These are phyloP conservation scores for Discostella pseudostelligera DNA, from an alignment of 108 stramenopile species.

Conservation along the genomic window DNA sequence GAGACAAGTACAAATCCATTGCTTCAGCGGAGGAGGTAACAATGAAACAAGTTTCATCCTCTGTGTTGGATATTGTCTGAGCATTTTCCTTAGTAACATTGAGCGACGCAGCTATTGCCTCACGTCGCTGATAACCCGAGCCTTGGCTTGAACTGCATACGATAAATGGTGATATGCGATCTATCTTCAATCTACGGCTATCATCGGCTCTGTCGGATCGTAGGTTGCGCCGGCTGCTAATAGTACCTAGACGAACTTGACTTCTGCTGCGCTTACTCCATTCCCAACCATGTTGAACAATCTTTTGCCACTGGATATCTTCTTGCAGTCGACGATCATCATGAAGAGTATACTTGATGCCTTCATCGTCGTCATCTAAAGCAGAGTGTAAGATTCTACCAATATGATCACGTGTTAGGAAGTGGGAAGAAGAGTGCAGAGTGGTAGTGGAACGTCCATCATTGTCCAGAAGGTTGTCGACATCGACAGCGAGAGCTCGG, in stretches of 20 bases:
- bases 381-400: slow-evolving; percentile 22
- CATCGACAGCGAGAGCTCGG: neutral
- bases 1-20: slow-evolving; percentile 2
- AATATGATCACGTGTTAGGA: slow-evolving; percentile 20
- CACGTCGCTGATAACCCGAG: slow-evolving; percentile 26
- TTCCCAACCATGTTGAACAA: slow-evolving; percentile 26
- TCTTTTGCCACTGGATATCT: slow-evolving; percentile 15
- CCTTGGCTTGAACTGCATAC: slow-evolving; percentile 22
- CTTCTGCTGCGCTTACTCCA: slow-evolving; percentile 9
- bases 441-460: too few species aligned
- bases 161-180: slow-evolving; percentile 18
- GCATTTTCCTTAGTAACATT: slow-evolving; percentile 2
- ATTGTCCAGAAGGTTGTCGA: neutral
- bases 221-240: slow-evolving; percentile 6
- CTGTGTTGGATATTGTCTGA: slow-evolving; percentile 36
- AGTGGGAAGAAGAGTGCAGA: neutral
- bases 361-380: slow-evolving; percentile 20
- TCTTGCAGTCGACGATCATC: slow-evolving; percentile 2
- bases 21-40: slow-evolving; percentile 18
- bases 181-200: neutral
- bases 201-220: slow-evolving; percentile 10
- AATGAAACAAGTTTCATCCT: slow-evolving; percentile 39
- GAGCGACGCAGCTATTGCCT: slow-evolving; percentile 11
- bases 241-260: slow-evolving; percentile 8
- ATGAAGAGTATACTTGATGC: neutral